Evolutionary conservation across 2,329 filamentous ascomycete species (phyloP).

Genomic region (Exophiala dermatitidis): DNA sequence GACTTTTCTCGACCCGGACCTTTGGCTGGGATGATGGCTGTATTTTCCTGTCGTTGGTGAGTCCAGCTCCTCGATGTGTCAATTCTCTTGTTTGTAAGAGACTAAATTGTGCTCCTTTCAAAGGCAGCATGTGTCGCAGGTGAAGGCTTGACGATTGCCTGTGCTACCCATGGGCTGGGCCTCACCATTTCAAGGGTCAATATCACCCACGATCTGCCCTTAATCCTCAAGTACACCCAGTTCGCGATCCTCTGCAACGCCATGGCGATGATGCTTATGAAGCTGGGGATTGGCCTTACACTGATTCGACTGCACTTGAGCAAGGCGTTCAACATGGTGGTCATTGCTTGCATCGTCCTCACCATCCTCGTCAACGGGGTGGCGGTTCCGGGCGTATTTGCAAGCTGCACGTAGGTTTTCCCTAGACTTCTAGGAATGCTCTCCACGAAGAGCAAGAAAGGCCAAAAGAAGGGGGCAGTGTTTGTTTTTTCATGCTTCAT

Average conservation of each 20-base stretch:
- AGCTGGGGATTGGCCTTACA: slow-evolving; percentile 4
- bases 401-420: not conserved
- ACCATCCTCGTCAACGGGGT: slow-evolving; percentile 1
- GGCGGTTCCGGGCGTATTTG: not conserved
- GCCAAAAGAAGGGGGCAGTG: too few species aligned
- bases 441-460: too few species aligned
- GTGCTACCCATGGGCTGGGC: not conserved
- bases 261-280: slow-evolving; percentile 2
- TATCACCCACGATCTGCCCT: not conserved
- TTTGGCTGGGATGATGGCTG: slow-evolving; percentile 6
- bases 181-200: not conserved
- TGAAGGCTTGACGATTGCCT: not conserved
- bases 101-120: too few species aligned
- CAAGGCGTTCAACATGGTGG: not conserved
- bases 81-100: too few species aligned
- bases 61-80: too few species aligned
- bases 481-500: too few species aligned
- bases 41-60: too few species aligned
- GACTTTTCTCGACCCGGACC: slow-evolving; percentile 1
- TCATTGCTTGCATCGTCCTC: slow-evolving; percentile 2
- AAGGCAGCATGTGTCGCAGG: slow-evolving; percentile 1
- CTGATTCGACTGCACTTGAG: slow-evolving; percentile 4
- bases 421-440: not conserved
- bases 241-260: slow-evolving; percentile 5
- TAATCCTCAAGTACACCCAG: not conserved